Conservation (phyloP, 495 filamentous ascomycete genomes). For the Rhypophila decipiens region DNA sequence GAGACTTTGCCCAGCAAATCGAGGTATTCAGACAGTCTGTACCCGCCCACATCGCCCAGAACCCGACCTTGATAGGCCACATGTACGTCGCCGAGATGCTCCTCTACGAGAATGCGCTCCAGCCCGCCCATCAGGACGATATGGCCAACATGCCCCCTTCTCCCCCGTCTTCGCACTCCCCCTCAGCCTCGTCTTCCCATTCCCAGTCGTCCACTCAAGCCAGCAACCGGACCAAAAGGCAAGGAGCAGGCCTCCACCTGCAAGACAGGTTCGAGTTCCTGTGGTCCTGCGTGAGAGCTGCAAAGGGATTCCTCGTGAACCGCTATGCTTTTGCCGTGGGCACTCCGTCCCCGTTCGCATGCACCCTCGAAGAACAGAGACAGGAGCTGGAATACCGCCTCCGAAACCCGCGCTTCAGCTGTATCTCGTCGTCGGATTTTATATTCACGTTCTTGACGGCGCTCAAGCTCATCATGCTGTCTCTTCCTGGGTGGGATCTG, state of each 20-base stretch:
- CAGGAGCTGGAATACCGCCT: neutral
- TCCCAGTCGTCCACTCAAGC: neutral
- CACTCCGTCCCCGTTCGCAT: no score
- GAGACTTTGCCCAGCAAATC: slow-evolving; percentile 17
- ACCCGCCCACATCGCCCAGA: slow-evolving; percentile 12
- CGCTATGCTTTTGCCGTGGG: no score
- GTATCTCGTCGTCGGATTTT: slow-evolving; percentile 19
- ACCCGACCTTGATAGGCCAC: slow-evolving; percentile 19
- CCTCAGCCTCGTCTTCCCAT: neutral
- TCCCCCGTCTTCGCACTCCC: neutral
- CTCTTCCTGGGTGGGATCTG: slow-evolving; percentile 19
- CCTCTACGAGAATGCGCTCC: slow-evolving; percentile 20
- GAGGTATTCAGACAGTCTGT: slow-evolving; percentile 9
- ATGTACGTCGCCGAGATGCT: slow-evolving; percentile 21
- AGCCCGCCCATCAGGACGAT: neutral
- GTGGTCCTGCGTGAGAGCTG: slow-evolving; percentile 13
- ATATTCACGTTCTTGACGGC: slow-evolving; percentile 22
- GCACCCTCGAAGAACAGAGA: no score
- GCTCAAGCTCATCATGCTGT: slow-evolving; percentile 20
- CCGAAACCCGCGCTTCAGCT: slow-evolving; percentile 20
- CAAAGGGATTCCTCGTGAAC: slow-evolving; percentile 13
- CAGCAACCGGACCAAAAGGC: neutral
- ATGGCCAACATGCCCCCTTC: neutral
- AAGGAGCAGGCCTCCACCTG: neutral
- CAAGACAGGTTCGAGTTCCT: slow-evolving; percentile 13